phyloP scores from a whole-genome alignment of 1,284 basidiomycete species.

The Ceratobasidium theobromae region DNA sequence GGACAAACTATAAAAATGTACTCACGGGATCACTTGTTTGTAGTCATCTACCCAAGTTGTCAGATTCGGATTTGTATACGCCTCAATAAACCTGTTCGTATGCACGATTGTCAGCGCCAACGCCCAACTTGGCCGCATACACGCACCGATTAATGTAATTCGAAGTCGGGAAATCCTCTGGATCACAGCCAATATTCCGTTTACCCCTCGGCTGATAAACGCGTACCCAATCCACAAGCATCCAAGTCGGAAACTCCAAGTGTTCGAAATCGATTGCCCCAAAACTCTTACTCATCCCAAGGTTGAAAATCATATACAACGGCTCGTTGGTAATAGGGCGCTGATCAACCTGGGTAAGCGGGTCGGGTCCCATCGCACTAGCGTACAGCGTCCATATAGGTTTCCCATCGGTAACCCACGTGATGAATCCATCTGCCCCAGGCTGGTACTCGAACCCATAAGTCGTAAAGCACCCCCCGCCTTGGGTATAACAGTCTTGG shows the following conservation, averaged over 20 bases:
- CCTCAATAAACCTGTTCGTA: slow-evolving; percentile 43
- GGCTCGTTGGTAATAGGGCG: slow-evolving; percentile 34
- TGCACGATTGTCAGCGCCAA: neutral
- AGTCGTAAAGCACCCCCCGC: slow-evolving; percentile 49
- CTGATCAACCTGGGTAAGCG: slow-evolving; percentile 19
- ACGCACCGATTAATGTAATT: slow-evolving; percentile 70
- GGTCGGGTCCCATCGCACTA: slow-evolving; percentile 37
- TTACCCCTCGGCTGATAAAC: slow-evolving; percentile 72
- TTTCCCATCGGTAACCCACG: slow-evolving; percentile 69
- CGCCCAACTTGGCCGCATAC: neutral
- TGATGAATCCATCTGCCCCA: slow-evolving; percentile 66
- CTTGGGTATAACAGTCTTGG: slow-evolving; percentile 51
- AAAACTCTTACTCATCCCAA: slow-evolving; percentile 82
- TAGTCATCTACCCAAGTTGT: slow-evolving; percentile 52
- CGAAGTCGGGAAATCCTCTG: slow-evolving; percentile 71
- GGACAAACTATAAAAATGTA: neutral
- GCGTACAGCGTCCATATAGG: slow-evolving; percentile 76
- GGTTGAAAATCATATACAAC: slow-evolving; percentile 63
- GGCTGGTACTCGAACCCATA: slow-evolving; percentile 71
- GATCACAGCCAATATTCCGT: slow-evolving; percentile 82
- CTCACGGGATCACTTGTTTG: slow-evolving; percentile 55
- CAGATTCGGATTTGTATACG: slow-evolving; percentile 49
- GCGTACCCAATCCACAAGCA: slow-evolving; percentile 66
- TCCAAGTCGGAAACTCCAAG: slow-evolving; percentile 67
- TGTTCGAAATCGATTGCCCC: slow-evolving; percentile 65